Evolutionary conservation across 2,329 filamentous ascomycete species (phyloP), one percentile per base, ranked within the genome.

Genomic region (Sporothrix globosa): DNA sequence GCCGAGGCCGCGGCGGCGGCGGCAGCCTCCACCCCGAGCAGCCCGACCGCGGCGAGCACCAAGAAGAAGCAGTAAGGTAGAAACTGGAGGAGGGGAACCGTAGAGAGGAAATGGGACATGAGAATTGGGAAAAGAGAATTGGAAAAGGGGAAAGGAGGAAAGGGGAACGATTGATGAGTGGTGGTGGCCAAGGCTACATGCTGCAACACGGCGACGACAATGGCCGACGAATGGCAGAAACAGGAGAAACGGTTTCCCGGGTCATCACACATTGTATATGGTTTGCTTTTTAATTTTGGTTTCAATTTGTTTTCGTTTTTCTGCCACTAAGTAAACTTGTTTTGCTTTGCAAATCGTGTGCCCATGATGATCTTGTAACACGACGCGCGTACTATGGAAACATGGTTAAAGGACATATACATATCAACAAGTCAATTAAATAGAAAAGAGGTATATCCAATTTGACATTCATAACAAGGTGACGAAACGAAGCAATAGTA

Each of bases 1-100:
- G 79, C 83, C 78, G 17, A 65, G 24, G 46, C 21, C 39, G 30
- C 39, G 30, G 21, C 41, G 14, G 54, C 68, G 41, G 50, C 61
- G 3, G 21, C 61, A n/a, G 21, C n/a, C 30, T 73, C 6, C 68
- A 66, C 74, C 72, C 70, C 74, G 71, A 60, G 46, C 72, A 17
- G 54, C 71, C 19, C 44, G 14, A 68, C 67, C 71, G 39, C 71
- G 30, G 58, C 71, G n/a, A 24, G 34, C 63, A 68, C 66, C 67
- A 75, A 74, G 73, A 75, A 76, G 75, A 72, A 72, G 74, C 73
- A 73, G 74, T 73, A 69, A 6, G 9, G 34, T 4, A 7, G 5
- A 34, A 1, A 6, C 34, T 34, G 34, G 7, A 34, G 34, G 34
- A 34, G 34, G 34, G 6, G n/a, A n/a, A n/a, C n/a, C n/a, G 34